Evolutionary conservation across 2,329 filamentous ascomycete genomes (phyloP), one percentile per base, ranked within the genome.

Genomic region (Sordariomycetes sp.): DNA sequence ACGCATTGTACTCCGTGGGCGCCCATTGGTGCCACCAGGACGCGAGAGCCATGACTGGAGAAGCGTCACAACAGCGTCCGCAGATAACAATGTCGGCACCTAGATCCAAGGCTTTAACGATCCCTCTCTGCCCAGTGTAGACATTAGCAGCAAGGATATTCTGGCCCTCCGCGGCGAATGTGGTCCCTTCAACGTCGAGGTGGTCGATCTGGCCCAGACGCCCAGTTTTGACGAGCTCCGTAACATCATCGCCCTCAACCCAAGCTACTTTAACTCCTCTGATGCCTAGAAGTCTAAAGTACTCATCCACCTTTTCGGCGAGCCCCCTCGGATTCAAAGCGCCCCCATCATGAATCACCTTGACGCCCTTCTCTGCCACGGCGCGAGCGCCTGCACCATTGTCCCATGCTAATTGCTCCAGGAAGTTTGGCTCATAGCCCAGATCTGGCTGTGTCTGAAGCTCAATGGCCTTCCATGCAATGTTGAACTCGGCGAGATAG

Each of bases 11-110:
- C 23, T 64, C 56, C 0, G 49, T 57, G 10, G 62, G 56, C 1
- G 39, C 37, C 70, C 69, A 75, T 2, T 53, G 47, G 38, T 72
- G 58, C 70, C 70, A 75, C 49, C 58, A 74, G 49, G 61, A 61
- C 0, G 68, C 68, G 1, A 67, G 65, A 0, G 62, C 70, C 34
- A 73, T 70, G 0, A 71, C 67, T 0, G 64, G 65, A 4, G 56
- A 61, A 2, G 65, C 64, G 37, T 65, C 63, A 2, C 59, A 55
- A 3, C 63, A 62, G 14, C 63, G 55, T 1, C 63, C 63, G 39
- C 61, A 66, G 14, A 67, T 55, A 32, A 67, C 48, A 14, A 67
- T 61, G 35, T 66, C 58, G 5, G 61, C 63, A 0, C 61, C 61
- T 3, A 38, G 40, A 12, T 50, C 46, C 5, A 66, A 47, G 2